Conservation (phyloP, 1,284 basidiomycete species). For the Cutaneotrichosporon daszewskae region DNA sequence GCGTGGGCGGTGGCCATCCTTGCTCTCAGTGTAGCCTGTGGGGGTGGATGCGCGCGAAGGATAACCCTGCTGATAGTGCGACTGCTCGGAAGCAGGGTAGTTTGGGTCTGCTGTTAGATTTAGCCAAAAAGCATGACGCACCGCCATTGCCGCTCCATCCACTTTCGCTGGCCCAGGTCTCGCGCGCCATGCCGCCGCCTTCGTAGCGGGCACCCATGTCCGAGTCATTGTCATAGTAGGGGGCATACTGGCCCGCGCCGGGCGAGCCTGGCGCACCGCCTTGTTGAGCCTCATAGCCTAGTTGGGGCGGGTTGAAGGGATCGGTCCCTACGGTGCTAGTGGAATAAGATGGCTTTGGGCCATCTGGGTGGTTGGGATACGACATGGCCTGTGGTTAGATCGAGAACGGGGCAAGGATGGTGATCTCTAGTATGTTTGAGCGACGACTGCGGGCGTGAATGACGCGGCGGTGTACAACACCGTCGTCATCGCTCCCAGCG, state of each 20-base stretch:
- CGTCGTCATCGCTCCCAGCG: too few relatives aligned
- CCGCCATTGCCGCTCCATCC: slow-evolving; percentile 30
- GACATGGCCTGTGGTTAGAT: too few relatives aligned
- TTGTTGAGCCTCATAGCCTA: slow-evolving; percentile 27
- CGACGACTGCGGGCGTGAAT: too few relatives aligned
- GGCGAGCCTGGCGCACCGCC: slow-evolving; percentile 8
- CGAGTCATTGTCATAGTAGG: slow-evolving; percentile 69
- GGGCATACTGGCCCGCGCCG: slow-evolving; percentile 34
- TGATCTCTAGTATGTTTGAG: too few relatives aligned
- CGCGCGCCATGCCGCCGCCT: slow-evolving; percentile 44
- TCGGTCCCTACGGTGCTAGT: slow-evolving; percentile 17
- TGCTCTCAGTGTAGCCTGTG: slow-evolving; percentile 47
- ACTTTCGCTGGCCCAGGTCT: slow-evolving; percentile 47
- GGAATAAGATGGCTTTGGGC: slow-evolving; percentile 17
- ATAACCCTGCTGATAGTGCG: slow-evolving; percentile 37
- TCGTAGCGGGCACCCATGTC: slow-evolving; percentile 57
- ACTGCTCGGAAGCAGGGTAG: slow-evolving; percentile 31
- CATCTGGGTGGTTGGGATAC: slow-evolving; percentile 10
- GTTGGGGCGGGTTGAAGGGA: slow-evolving; percentile 37
- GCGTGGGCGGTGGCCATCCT: slow-evolving; percentile 58
- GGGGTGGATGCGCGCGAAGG: slow-evolving; percentile 46
- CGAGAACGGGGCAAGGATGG: too few relatives aligned
- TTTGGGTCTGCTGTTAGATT: slow-evolving; percentile 14
- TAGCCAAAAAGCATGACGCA: too few relatives aligned
- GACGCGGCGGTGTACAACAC: too few relatives aligned